phyloP scores from a whole-genome alignment of 1,284 basidiomycete species.

The Tilletia walkeri region DNA sequence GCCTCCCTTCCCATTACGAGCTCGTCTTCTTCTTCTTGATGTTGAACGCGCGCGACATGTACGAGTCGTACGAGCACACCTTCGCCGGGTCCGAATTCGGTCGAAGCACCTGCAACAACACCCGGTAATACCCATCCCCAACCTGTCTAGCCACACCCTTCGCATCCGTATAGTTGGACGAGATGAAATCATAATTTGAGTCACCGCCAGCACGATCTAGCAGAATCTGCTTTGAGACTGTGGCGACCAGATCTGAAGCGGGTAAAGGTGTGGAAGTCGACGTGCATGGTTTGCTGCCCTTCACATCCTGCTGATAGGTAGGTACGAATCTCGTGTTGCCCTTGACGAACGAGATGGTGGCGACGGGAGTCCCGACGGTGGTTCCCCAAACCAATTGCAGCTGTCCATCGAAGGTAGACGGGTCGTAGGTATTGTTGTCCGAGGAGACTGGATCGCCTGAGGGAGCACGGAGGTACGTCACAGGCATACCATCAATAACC shows the following conservation, averaged over 20 bases:
- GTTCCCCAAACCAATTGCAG: neutral
- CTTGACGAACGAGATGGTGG: neutral
- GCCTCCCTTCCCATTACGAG: neutral
- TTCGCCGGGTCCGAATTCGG: slow-evolving; percentile 64
- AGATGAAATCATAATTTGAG: neutral
- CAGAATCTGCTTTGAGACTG: neutral
- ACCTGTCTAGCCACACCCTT: slow-evolving; percentile 45
- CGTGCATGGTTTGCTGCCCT: too few species aligned
- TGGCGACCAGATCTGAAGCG: neutral
- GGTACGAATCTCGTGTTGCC: neutral
- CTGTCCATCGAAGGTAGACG: neutral
- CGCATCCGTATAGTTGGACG: neutral
- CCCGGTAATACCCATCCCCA: slow-evolving; percentile 65
- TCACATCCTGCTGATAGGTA: neutral
- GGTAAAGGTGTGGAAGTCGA: too few species aligned
- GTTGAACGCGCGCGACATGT: slow-evolving; percentile 43
- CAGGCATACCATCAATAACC: slow-evolving; percentile 25
- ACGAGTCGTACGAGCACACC: slow-evolving; percentile 66
- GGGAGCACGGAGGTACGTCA: slow-evolving; percentile 26
- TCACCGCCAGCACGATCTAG: neutral
- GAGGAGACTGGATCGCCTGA: slow-evolving; percentile 25
- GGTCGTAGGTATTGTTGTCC: slow-evolving; percentile 20
- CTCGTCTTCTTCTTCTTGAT: slow-evolving; percentile 7
- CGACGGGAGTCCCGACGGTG: neutral
- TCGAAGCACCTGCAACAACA: slow-evolving; percentile 65